Percentiles rank a stretch among this genome's conserved stretches.
Conservation (phyloP, 345 rosid species). For the Alliaria petiolata region DNA sequence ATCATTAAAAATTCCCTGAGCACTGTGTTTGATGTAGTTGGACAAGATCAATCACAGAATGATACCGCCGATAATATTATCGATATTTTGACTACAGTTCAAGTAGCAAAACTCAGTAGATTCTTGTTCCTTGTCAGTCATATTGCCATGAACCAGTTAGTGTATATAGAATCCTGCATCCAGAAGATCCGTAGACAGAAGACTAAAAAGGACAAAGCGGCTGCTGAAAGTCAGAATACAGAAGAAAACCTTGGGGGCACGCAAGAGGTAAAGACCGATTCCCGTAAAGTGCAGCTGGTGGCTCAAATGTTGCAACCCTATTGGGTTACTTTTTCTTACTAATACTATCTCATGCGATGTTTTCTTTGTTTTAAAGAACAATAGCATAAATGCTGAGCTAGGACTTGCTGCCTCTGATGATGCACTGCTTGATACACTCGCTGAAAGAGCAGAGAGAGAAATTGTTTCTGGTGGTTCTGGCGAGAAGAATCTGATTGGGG, state of each 20-base stretch:
- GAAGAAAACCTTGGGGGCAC: slow-evolving; percentile 22
- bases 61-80: slow-evolving; percentile 29
- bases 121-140: slow-evolving; percentile 79
- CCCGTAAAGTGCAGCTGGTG: neutral
- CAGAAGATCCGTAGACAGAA: slow-evolving; percentile 88
- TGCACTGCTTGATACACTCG: slow-evolving; percentile 72
- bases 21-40: slow-evolving; percentile 50
- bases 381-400: slow-evolving; percentile 80
- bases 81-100: slow-evolving; percentile 49
- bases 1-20: slow-evolving; percentile 64
- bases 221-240: slow-evolving; percentile 37
- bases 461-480: slow-evolving; percentile 63
- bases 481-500: slow-evolving; percentile 74
- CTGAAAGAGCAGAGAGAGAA: slow-evolving; percentile 90
- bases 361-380: slow-evolving; percentile 47
- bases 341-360: neutral
- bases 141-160: slow-evolving; percentile 92
- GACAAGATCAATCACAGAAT: slow-evolving; percentile 44
- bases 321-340: neutral
- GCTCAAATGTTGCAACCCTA: neutral
- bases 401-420: slow-evolving; percentile 97
- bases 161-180: slow-evolving; percentile 81
- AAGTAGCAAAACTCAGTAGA: slow-evolving; percentile 77
- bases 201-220: slow-evolving; percentile 46
- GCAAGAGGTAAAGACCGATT: slow-evolving; percentile 22